Evolutionary conservation across 805 yeast genomes (phyloP), one percentile per base, ranked within the genome.

Genomic region (Myxozyma melibiosi): DNA sequence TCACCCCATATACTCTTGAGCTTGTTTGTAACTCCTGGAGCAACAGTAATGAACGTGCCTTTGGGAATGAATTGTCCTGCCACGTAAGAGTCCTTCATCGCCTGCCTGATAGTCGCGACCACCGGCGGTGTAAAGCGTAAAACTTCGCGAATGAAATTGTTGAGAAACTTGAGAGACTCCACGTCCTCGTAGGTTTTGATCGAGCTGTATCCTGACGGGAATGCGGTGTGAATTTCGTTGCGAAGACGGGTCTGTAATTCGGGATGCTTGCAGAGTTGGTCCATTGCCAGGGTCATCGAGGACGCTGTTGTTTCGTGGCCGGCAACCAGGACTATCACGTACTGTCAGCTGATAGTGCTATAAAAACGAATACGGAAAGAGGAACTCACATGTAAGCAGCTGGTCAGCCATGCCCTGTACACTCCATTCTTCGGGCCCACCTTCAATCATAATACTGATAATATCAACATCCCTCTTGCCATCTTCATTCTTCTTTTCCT

Each of bases 301-400:
- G 64, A 44, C 6, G 64, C 61, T 14, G 61, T 56, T 3, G 64
- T 60, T 45, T 60, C 64, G 30, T 60, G 64, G n/a, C 64, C 64
- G 2, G 49, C 41, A 11, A 42, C 13, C 11, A 28, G 30, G n/a
- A 51, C 51, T 39, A 39, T 14, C 37, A 20, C 24, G 22, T 9
- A n/a, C 9, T 20, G 18, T 24, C 13, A 35, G 39, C n/a, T 24
- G 31, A 4, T 22, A 20, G 16, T 2, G 31, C 8, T 31, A 9
- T 11, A 28, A 52, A 11, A 18, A 9, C 14, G 13, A 1, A 43
- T 11, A n/a, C 11, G 3, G 7, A 35, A 22, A 14, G 18, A 14
- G 14, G 30, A 34, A 35, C 61, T 20, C 42, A 50, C 56, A 59
- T 1, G 64, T 57, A 18, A 45, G 42, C 9, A 60, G 18, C 39